Conservation (phyloP, 129 eudicot species). For the Artemisia tridentata region DNA sequence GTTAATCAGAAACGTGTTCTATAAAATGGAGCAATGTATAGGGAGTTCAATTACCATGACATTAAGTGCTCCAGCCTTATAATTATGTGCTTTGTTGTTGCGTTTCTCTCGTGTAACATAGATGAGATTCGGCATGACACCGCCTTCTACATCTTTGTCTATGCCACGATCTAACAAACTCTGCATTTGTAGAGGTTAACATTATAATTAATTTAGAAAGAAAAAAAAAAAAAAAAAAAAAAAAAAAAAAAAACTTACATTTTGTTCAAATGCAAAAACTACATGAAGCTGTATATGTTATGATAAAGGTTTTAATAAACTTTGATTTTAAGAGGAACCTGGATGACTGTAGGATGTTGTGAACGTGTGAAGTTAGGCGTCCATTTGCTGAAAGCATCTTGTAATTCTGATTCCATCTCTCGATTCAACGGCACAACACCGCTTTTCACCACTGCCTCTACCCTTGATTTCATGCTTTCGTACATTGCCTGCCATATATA, state of each 20-base stretch:
- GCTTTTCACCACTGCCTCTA: conserved; percentile 44
- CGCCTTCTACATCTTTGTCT: conserved; percentile 38
- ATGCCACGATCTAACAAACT: conserved; percentile 1
- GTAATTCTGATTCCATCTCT: conserved; percentile 26
- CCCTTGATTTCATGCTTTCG: conserved; percentile 46
- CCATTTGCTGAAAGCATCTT: conserved; percentile 49
- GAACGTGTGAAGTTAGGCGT: conserved; percentile 41
- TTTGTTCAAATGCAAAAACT: no score
- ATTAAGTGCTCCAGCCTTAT: conserved; percentile 79
- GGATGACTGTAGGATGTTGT: conserved; percentile 64
- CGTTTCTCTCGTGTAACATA: conserved; percentile 62
- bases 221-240: no score
- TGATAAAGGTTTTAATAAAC: background rate
- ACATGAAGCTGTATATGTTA: background rate
- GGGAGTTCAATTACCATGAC: conserved; percentile 41
- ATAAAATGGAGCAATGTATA: background rate
- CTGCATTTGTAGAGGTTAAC: background rate
- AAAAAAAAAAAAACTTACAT: background rate
- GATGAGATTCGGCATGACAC: conserved; percentile 51
- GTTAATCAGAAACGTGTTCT: no score
- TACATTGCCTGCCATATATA: conserved; percentile 32
- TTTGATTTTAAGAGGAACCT: conserved; percentile 32
- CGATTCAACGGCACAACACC: conserved; percentile 34
- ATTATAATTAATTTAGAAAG: background rate
- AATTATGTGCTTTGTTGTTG: conserved; percentile 36